Percentiles rank a stretch among this genome's conserved stretches.
Conservation (phyloP, 768 basidiomycete genomes). For the Mycena haematopus region DNA sequence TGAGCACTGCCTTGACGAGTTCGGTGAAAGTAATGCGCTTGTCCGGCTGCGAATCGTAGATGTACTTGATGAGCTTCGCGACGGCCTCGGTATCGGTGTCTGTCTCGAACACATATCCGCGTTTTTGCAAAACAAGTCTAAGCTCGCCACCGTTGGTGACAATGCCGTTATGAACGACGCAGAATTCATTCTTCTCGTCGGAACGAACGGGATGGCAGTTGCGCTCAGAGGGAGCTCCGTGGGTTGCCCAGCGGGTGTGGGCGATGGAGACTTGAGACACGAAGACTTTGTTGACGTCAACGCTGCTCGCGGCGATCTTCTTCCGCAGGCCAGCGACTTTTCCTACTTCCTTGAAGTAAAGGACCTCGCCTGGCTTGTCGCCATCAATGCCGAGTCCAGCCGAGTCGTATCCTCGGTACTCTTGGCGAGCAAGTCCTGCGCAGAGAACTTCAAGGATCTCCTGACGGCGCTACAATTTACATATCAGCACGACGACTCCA, state of each 20-base stretch:
- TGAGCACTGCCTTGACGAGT: conserved; percentile 93
- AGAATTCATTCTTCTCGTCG: conserved; percentile 82
- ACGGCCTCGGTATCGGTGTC: conserved; percentile 99
- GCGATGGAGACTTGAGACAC: conserved; percentile 94
- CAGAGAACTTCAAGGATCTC: conserved; percentile 90
- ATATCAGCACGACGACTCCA: conserved; percentile 13
- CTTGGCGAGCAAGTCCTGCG: conserved; percentile 91
- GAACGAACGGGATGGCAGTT: conserved; percentile 97
- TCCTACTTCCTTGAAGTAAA: conserved; percentile 97
- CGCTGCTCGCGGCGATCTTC: conserved; percentile 73
- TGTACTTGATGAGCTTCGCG: conserved; percentile 94
- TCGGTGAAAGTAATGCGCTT: conserved; percentile 89
- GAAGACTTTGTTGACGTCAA: conserved; percentile 80
- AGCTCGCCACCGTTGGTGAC: conserved; percentile 94
- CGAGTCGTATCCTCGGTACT: conserved; percentile 98
- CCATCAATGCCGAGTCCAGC: conserved; percentile 93
- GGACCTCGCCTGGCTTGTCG: conserved; percentile 75
- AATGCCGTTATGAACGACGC: conserved; percentile 97
- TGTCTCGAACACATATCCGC: conserved; percentile 91
- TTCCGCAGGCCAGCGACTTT: conserved; percentile 94
- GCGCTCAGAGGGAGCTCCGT: conserved; percentile 83
- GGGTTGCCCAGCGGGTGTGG: conserved; percentile 99
- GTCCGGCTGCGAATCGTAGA: conserved; percentile 91
- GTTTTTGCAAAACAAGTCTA: conserved; percentile 90
- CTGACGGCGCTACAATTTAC: conserved; percentile 73